These are phyloP conservation scores for Termitomyces sp. DNA, from an alignment of 768 basidiomycete species.

Conservation along the genomic window DNA sequence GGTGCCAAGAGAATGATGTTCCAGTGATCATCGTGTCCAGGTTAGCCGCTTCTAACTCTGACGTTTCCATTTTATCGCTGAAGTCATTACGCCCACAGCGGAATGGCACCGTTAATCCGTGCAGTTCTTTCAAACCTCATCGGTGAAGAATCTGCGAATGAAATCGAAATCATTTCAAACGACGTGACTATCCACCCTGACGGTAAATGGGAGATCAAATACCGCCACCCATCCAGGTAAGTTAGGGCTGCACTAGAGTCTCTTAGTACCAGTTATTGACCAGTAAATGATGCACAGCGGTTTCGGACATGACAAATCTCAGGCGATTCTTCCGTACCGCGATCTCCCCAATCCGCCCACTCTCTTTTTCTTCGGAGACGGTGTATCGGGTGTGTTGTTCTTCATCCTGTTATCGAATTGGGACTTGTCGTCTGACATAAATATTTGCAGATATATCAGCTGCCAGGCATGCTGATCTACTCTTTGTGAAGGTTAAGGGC, in stretches of 20 bases:
- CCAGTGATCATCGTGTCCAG: slow-evolving; percentile 94
- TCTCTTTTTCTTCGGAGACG: slow-evolving; percentile 97
- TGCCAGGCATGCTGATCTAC: slow-evolving; percentile 84
- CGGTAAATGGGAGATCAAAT: slow-evolving; percentile 79
- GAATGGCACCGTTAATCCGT: slow-evolving; percentile 92
- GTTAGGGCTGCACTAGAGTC: not conserved
- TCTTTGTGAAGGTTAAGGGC: slow-evolving; percentile 87
- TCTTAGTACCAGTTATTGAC: not conserved
- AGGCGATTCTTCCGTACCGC: slow-evolving; percentile 91
- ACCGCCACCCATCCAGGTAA: slow-evolving; percentile 84
- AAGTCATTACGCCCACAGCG: slow-evolving; percentile 40
- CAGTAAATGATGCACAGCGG: slow-evolving; percentile 41
- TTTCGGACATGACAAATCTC: slow-evolving; percentile 96
- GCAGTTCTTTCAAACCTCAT: slow-evolving; percentile 84
- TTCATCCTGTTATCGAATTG: not conserved
- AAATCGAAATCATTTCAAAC: slow-evolving; percentile 94
- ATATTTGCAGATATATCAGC: slow-evolving; percentile 76
- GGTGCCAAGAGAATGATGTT: slow-evolving; percentile 76
- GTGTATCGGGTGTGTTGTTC: slow-evolving; percentile 74
- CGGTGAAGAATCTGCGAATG: slow-evolving; percentile 63
- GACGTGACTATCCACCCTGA: slow-evolving; percentile 65
- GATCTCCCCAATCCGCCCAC: slow-evolving; percentile 65
- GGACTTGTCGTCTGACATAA: not conserved
- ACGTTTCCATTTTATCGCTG: not conserved
- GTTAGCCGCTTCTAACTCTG: slow-evolving; percentile 29